Conservation (phyloP, 2,329 filamentous ascomycete genomes). For the Diaporthe ampelina region DNA sequence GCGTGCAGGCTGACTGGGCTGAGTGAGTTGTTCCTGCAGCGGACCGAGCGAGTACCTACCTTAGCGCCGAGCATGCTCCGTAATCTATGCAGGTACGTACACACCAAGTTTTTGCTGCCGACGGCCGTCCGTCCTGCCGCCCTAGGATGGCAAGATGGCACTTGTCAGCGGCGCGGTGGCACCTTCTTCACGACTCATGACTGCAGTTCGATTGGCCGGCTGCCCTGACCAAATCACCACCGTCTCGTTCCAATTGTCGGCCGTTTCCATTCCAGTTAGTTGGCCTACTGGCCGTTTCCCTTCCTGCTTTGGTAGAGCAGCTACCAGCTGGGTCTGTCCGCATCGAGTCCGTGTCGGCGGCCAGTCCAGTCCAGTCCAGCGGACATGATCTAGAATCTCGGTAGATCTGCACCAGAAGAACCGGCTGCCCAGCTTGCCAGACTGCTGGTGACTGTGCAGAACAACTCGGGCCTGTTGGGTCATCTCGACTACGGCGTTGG, state of each 20-base stretch:
- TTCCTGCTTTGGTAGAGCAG: not conserved
- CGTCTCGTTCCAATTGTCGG: slow-evolving; percentile 14
- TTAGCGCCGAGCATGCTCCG: not conserved
- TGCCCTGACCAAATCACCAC: not conserved
- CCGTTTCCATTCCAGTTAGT: slow-evolving; percentile 16
- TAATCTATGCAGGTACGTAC: slow-evolving; percentile 29
- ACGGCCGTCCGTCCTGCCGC: not conserved
- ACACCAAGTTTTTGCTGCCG: not conserved
- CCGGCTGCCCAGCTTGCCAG: not conserved
- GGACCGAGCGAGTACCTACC: slow-evolving; percentile 6
- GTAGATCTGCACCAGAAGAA: slow-evolving; percentile 8
- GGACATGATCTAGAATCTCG: slow-evolving; percentile 12
- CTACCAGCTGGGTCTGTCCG: not conserved
- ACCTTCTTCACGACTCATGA: slow-evolving; percentile 4
- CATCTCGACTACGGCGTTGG: not conserved
- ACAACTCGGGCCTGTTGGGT: too few relatives aligned
- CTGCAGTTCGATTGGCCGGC: not conserved
- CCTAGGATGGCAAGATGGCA: not conserved
- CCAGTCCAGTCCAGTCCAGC: not conserved
- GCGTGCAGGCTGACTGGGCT: not conserved
- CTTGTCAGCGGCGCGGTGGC: not conserved
- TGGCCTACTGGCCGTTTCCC: not conserved
- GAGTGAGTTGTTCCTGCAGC: slow-evolving; percentile 37
- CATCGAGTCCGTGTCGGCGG: slow-evolving; percentile 1
- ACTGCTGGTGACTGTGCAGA: not conserved